phyloP scores from a whole-genome alignment of 1,284 basidiomycete species.

The Tetrapyrgos nigripes region DNA sequence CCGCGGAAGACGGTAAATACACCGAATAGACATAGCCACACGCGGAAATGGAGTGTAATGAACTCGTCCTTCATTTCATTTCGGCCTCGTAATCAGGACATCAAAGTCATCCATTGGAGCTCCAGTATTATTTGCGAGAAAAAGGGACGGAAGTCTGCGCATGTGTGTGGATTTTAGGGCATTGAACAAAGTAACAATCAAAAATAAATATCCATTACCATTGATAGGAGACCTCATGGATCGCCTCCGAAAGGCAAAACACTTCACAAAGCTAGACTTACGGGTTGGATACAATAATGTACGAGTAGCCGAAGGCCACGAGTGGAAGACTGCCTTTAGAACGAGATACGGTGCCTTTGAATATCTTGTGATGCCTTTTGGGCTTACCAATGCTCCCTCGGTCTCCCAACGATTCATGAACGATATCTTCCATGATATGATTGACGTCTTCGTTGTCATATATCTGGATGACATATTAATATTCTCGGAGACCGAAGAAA shows the following conservation, averaged over 20 bases:
- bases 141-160: conserved; percentile 2
- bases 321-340: conserved; percentile 11
- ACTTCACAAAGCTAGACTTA: conserved; percentile 9
- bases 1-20: too few species aligned
- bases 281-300: conserved; percentile 7
- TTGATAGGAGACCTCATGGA: conserved; percentile 4
- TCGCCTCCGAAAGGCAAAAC: not conserved
- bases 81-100: too few species aligned
- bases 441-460: conserved; percentile 41
- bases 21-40: too few species aligned
- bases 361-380: conserved; percentile 7
- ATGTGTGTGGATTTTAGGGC: conserved; percentile 2
- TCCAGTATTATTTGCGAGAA: conserved; percentile 7
- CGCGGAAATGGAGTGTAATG: too few species aligned
- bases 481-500: conserved; percentile 19
- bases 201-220: conserved; percentile 1
- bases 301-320: not conserved
- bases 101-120: conserved; percentile 4
- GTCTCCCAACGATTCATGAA: conserved; percentile 42
- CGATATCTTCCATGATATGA: too few species aligned
- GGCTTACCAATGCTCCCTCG: conserved; percentile 3
- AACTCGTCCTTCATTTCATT: too few species aligned
- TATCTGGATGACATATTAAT: conserved; percentile 42
- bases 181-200: not conserved
- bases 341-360: conserved; percentile 3